Base-by-base conservation (phyloP, 148 eudicot genomes). In the Vaccinium vitisidaea region DNA sequence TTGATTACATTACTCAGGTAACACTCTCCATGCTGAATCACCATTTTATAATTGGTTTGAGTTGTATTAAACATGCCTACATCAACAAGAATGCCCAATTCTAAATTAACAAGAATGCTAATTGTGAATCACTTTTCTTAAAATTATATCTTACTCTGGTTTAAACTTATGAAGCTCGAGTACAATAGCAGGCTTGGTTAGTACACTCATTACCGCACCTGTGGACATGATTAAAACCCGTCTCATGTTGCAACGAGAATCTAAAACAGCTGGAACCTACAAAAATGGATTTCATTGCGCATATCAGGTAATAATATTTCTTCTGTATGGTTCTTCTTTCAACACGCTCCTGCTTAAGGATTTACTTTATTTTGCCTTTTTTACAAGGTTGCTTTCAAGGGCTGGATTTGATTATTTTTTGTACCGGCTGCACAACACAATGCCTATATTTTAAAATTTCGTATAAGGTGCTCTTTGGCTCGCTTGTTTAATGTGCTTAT, bases 181-280 rank as follows among this genome's bases (percentile, higher is more conserved):
- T 86, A 93, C 92, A 19, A 81, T 89, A 83, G 95, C 99, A 84
- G 98, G 98, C 81, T 81, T 87, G 16, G 90, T 90, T 59, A 93
- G 99, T 91, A 96, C 99, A 80, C 87, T 96, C 75, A 86, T 93
- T 46, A 96, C 98, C 67, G 93, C 99, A 63, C 99, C 99, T 4
- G 81, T 94, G 55, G 99, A 96, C 90, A 91, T 93, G 93, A 90
- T 96, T 82, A 94, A 96, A 93, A 96, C 99, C 77, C 98, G 99
- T 86, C 90, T 96, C 80, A 96, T 96, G 99, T 83, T 94, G 93
- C 99, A 96, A 80, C 86, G 85, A 79, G 94, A 92, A 88, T 92
- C 98, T 85, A 88, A 83, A 84, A 81, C 55, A 78, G 88, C 46
- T 73, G 92, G 92, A 86, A 89, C 81, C 79, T 96, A 96, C 84